Percentiles rank a stretch among this genome's conserved stretches.
Evolutionary conservation across 176 grass and related monocot genomes (phyloP).

Genomic region (Triticum aestivum): DNA sequence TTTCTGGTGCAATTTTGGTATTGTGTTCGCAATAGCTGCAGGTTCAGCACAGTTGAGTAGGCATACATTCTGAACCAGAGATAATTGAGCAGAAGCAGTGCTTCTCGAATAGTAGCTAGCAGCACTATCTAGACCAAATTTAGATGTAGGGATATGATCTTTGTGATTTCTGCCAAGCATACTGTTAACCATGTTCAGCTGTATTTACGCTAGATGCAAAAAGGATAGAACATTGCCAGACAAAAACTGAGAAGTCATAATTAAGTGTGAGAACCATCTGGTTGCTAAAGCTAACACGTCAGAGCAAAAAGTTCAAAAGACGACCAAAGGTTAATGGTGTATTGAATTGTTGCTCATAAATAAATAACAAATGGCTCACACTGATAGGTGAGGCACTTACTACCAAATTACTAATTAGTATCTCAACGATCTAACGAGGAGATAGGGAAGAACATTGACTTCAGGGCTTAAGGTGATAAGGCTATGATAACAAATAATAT

Average conservation of each 20-base stretch:
- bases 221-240: not conserved
- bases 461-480: not conserved
- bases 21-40: constrained; percentile 39
- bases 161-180: not conserved
- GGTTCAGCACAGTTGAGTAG: not conserved
- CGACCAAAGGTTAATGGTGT: not conserved
- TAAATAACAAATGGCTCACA: not conserved
- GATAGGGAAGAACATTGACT: not conserved
- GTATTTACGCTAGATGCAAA: not conserved
- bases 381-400: not conserved
- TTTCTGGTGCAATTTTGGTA: constrained; percentile 37
- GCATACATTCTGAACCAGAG: constrained; percentile 11
- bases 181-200: not conserved
- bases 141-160: not conserved
- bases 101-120: not conserved
- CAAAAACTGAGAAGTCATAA: not conserved
- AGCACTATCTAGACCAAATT: not conserved
- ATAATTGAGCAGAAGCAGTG: not conserved
- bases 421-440: constrained; percentile 1
- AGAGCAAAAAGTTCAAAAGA: not conserved
- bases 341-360: not conserved
- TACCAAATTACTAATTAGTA: constrained; percentile 9
- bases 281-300: constrained; percentile 26
- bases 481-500: not conserved
- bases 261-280: not conserved